A percentile compares a stretch with the other conserved stretches of the same genome.
Conservation (phyloP, 345 rosid genomes). For the Hibiscus trionum region DNA sequence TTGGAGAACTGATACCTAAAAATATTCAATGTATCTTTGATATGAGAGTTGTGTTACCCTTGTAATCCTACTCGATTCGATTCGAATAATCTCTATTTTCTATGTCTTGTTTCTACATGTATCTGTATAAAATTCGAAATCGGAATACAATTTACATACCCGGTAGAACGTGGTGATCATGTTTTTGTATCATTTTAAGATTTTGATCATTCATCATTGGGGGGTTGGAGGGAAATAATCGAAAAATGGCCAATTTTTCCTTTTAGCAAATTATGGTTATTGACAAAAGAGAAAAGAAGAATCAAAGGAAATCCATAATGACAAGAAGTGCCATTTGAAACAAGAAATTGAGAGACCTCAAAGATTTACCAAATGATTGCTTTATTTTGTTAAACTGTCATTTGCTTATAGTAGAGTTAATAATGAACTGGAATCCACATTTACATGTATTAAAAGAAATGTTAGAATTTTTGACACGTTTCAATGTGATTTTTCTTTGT, state of each 20-base stretch:
- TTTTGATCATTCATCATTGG: constrained; percentile 5
- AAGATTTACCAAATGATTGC: constrained; percentile 7
- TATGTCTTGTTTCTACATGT: too few species aligned
- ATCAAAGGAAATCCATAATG: not conserved
- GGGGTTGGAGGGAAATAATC: constrained; percentile 1
- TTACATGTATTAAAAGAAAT: not conserved
- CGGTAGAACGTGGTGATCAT: not conserved
- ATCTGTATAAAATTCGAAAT: too few species aligned
- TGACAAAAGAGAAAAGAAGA: not conserved
- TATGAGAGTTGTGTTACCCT: too few species aligned
- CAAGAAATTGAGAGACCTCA: not conserved
- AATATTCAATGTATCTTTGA: too few species aligned
- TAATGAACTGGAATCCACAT: not conserved
- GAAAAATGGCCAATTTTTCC: not conserved
- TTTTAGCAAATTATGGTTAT: not conserved
- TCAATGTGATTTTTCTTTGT: not conserved
- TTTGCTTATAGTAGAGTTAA: not conserved
- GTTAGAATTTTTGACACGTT: not conserved
- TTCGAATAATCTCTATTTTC: too few species aligned
- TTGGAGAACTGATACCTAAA: too few species aligned
- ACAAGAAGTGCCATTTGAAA: not conserved
- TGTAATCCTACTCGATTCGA: too few species aligned
- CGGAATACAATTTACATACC: not conserved
- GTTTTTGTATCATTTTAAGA: constrained; percentile 1
- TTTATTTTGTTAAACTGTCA: not conserved